phyloP scores from a whole-genome alignment of 345 rosid genomes.

The Populus simonii region DNA sequence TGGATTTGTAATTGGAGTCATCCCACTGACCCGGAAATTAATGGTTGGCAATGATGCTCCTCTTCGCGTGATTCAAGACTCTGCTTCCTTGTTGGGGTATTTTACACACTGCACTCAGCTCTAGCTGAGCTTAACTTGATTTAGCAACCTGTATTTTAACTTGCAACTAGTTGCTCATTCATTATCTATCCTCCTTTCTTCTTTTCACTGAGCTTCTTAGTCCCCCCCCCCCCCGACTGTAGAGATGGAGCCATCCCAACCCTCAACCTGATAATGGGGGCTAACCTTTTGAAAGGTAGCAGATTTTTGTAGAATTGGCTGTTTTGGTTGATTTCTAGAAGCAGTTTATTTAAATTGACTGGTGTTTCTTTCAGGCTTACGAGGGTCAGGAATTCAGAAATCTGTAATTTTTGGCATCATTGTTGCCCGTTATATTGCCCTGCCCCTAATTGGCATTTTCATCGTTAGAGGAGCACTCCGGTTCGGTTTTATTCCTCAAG shows the following conservation, averaged over 20 bases:
- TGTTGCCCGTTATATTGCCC: constrained; percentile 44
- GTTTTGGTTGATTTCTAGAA: not conserved
- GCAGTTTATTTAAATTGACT: not conserved
- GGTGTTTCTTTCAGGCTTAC: constrained; percentile 38
- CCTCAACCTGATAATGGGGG: constrained; percentile 60
- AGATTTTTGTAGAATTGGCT: not conserved
- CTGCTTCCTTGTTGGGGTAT: constrained; percentile 57
- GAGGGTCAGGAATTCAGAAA: constrained; percentile 39
- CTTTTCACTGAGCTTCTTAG: not conserved
- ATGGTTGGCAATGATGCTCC: constrained; percentile 56
- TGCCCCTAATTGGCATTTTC: constrained; percentile 56
- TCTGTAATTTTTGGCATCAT: constrained; percentile 45
- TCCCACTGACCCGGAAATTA: constrained; percentile 41
- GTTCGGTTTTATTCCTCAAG: constrained; percentile 46
- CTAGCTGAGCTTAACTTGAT: not conserved
- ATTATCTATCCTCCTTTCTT: not conserved
- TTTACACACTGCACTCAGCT: not conserved
- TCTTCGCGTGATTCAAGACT: constrained; percentile 56
- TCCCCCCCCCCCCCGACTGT: constrained; percentile 10
- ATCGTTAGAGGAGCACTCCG: constrained; percentile 42
- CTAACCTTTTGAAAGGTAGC: constrained; percentile 61
- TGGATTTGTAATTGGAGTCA: constrained; percentile 49
- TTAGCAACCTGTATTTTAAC: not conserved
- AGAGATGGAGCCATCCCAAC: constrained; percentile 71
- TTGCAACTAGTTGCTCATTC: not conserved